Conservation (phyloP, 139 green algal genomes). For the Micractinium conductrix region DNA sequence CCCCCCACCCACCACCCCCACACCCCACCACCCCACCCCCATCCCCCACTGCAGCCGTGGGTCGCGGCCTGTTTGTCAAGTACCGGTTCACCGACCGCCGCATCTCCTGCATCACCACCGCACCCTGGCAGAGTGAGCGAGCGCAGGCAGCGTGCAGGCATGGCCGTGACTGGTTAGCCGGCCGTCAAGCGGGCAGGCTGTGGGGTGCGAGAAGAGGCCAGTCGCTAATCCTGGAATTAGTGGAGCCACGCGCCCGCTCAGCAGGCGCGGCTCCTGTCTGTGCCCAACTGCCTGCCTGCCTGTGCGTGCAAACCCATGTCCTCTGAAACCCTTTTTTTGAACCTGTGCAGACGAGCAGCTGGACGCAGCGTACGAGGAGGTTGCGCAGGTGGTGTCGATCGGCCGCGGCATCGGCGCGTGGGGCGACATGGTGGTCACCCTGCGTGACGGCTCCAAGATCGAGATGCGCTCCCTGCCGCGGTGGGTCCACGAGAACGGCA, state of each 20-base stretch:
- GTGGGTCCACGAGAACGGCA: too few species aligned
- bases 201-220: too few species aligned
- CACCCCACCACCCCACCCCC: background rate
- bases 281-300: background rate
- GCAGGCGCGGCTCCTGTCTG: too few species aligned
- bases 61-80: slow-evolving; percentile 83
- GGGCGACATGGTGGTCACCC: slow-evolving; percentile 92
- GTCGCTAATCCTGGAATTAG: too few species aligned
- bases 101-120: slow-evolving; percentile 76
- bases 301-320: too few species aligned
- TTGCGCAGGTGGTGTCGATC: slow-evolving; percentile 79
- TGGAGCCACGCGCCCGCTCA: too few species aligned
- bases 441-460: slow-evolving; percentile 80
- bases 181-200: too few species aligned
- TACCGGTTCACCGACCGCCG: slow-evolving; percentile 91
- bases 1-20: too few species aligned
- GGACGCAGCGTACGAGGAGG: slow-evolving; percentile 70
- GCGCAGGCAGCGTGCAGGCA: too few species aligned
- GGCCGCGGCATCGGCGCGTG: slow-evolving; percentile 81
- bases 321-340: too few species aligned
- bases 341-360: slow-evolving; percentile 65
- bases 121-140: slow-evolving; percentile 86
- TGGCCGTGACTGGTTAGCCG: too few species aligned
- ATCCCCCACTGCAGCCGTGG: slow-evolving; percentile 38
- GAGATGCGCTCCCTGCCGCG: slow-evolving; percentile 84